Evolutionary conservation across 2,329 filamentous ascomycete species (phyloP), one percentile per base, ranked within the genome.

Genomic region (Sporothrix protearum): DNA sequence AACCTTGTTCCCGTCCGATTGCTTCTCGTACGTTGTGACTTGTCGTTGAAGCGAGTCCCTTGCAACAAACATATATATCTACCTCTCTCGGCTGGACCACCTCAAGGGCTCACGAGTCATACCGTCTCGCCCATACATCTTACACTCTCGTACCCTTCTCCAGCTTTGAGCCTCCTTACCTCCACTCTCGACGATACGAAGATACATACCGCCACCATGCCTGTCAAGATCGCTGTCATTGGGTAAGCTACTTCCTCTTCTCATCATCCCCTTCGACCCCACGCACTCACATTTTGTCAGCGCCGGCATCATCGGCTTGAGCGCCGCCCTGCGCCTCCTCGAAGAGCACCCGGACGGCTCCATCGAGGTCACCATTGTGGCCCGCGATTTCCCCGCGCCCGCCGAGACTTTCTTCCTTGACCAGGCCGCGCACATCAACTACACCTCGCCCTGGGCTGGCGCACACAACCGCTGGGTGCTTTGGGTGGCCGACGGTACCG

Each of bases 361-460:
- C 76, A 45, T 73, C 6, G 68, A 73, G 67, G 81, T 85, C 14
- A 81, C 81, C 22, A 80, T 86, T 64, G 74, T 86, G 2, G 83
- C 84, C 25, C 79, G 78, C 47, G 82, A 85, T 76, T 83, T 86
- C 64, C 84, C 84, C 10, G 78, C 76, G n/a, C 81, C 83, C 10
- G 84, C 81, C 63, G 84, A 85, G 76, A 81, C 82, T 14, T 45
- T 75, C 25, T 71, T 75, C 10, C 79, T 83, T 45, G 81, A 84
- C 71, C 76, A 80, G 5, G 73, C 73, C 16, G 73, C 78, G 0
- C 78, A 81, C 71, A 83, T 85, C 76, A 82, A 88, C 79, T 88
- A 84, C 76, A 84, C 86, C 16, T 88, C 86, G 39, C 85, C 86
- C 68, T 88, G 85, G 86, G 86, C 82, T 47, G 86, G 86, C 12